Percentiles rank a stretch among this genome's conserved stretches.
Evolutionary conservation across 768 basidiomycete genomes (phyloP).

Genomic region (Leccinum incarnatum): DNA sequence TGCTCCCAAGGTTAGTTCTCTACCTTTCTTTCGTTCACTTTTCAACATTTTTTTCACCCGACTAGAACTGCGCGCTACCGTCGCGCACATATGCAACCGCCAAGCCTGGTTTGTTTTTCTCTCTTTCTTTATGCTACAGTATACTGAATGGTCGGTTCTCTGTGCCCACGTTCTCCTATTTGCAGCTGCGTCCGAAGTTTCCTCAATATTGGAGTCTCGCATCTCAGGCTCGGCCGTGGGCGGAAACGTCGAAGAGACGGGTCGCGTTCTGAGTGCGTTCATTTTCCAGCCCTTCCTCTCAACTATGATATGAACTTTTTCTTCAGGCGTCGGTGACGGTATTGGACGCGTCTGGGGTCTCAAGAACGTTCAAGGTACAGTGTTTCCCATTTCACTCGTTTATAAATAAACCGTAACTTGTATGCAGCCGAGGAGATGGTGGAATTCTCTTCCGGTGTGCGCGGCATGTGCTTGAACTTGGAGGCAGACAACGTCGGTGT

Average conservation of each 20-base stretch:
- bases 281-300: background rate
- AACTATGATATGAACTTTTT: slow-evolving; percentile 6
- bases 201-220: slow-evolving; percentile 97
- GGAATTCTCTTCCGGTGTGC: slow-evolving; percentile 99
- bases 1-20: slow-evolving; percentile 52
- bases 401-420: background rate
- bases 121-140: background rate
- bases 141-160: slow-evolving; percentile 9
- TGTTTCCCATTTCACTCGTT: background rate
- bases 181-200: slow-evolving; percentile 96
- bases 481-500: slow-evolving; percentile 99
- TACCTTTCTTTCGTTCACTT: slow-evolving; percentile 11
- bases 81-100: slow-evolving; percentile 94
- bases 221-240: slow-evolving; percentile 90
- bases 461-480: slow-evolving; percentile 99
- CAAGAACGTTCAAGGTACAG: slow-evolving; percentile 92
- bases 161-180: slow-evolving; percentile 8
- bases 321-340: slow-evolving; percentile 96
- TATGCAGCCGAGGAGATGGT: slow-evolving; percentile 97
- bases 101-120: slow-evolving; percentile 77
- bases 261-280: slow-evolving; percentile 91
- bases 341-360: slow-evolving; percentile 99
- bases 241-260: slow-evolving; percentile 98
- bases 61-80: slow-evolving; percentile 44
- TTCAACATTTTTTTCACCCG: slow-evolving; percentile 7